Evolutionary conservation across 306 rosid species (phyloP).

Genomic region (Cucurbita maxima): DNA sequence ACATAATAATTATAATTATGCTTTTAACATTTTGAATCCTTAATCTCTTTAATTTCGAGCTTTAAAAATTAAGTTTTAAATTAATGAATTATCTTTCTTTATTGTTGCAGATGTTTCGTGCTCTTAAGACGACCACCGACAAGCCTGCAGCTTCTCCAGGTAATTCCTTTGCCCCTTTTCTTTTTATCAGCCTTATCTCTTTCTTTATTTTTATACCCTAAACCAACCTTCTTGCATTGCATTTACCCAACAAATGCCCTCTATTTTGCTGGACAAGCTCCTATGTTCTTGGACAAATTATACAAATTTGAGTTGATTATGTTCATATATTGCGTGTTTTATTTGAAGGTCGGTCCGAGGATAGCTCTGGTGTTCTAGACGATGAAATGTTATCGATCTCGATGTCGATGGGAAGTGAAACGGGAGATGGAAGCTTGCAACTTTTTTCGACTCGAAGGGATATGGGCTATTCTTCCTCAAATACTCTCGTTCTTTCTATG

Average conservation of each 20-base stretch:
- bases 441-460: neutral
- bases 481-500: neutral
- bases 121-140: neutral
- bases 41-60: neutral
- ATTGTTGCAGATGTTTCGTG: neutral
- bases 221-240: neutral
- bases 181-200: neutral
- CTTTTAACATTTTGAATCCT: neutral
- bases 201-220: neutral
- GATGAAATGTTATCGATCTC: neutral
- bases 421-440: neutral
- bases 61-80: neutral
- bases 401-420: neutral
- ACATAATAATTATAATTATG: neutral
- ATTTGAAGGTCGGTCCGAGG: neutral
- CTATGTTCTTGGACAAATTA: neutral
- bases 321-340: too few relatives aligned
- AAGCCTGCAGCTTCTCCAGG: conserved; percentile 2
- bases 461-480: neutral
- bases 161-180: neutral
- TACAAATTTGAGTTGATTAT: too few relatives aligned
- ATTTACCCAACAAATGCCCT: neutral
- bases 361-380: neutral
- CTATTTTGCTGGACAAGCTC: neutral
- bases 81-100: too few relatives aligned